Percentiles rank a stretch among this genome's conserved stretches.
These are phyloP conservation scores for Capsicum pubescens DNA, from an alignment of 257 asterid genomes.

Conservation along the genomic window DNA sequence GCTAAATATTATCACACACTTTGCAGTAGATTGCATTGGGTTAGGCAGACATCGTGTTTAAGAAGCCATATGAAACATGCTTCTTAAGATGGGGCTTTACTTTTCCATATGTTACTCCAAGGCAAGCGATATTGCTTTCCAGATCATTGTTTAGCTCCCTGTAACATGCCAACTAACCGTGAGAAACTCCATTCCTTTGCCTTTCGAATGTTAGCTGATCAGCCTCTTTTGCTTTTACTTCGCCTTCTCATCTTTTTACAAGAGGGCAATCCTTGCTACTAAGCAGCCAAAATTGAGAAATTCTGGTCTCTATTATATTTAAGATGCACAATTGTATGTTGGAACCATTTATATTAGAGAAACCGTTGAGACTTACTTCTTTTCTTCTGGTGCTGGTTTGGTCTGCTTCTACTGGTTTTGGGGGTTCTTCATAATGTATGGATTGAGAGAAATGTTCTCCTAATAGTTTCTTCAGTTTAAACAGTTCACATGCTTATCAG, in stretches of 20 bases:
- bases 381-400: slow-evolving; percentile 15
- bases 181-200: neutral
- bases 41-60: neutral
- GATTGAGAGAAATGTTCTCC: neutral
- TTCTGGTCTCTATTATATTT: neutral
- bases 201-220: neutral
- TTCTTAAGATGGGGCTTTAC: neutral
- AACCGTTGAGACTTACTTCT: neutral
- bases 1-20: neutral
- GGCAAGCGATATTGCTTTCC: neutral
- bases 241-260: slow-evolving; percentile 17
- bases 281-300: neutral
- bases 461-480: neutral
- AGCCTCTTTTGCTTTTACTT: neutral
- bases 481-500: neutral
- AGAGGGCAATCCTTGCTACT: neutral
- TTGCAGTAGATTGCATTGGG: neutral
- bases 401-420: neutral
- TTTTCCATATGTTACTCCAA: neutral
- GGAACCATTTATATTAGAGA: neutral
- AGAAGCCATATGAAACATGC: neutral
- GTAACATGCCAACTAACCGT: neutral
- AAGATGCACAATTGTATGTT: neutral
- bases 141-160: neutral
- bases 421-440: neutral